Percentiles rank a stretch among this genome's conserved stretches.
Evolutionary conservation across 768 basidiomycete species (phyloP).

Genomic region (Lactarius evosmus): DNA sequence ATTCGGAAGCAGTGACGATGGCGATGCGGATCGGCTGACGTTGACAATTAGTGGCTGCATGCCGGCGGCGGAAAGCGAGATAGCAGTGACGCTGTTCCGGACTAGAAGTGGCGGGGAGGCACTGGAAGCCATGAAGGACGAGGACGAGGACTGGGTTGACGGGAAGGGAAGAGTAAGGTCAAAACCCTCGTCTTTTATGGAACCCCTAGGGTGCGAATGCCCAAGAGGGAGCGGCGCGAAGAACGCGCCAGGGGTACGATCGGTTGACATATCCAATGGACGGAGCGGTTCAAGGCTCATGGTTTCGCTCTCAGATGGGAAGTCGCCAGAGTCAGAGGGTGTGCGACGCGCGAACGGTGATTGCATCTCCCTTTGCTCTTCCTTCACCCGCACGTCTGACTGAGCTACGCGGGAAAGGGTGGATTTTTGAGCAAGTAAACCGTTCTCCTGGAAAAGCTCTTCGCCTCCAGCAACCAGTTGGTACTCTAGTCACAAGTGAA

Average conservation of each 20-base stretch:
- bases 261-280: neutral
- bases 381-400: constrained; percentile 36
- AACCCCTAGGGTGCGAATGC: neutral
- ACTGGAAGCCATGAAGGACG: constrained; percentile 19
- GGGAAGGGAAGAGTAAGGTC: constrained; percentile 24
- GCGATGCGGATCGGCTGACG: constrained; percentile 49
- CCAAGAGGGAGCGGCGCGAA: constrained; percentile 27
- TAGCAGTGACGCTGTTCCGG: constrained; percentile 38
- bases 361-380: constrained; percentile 33
- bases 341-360: constrained; percentile 34
- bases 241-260: constrained; percentile 10
- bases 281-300: constrained; percentile 5
- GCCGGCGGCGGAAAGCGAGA: constrained; percentile 63
- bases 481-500: constrained; percentile 47
- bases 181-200: constrained; percentile 21
- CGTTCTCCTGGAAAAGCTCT: constrained; percentile 51
- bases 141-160: constrained; percentile 17
- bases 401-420: constrained; percentile 19
- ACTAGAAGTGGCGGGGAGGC: constrained; percentile 35
- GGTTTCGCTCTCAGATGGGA: constrained; percentile 13
- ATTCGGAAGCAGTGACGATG: constrained; percentile 35
- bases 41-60: constrained; percentile 62
- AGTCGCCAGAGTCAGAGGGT: constrained; percentile 29
- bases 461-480: constrained; percentile 79
- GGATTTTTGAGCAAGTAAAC: constrained; percentile 43